Evolutionary conservation across 495 filamentous ascomycete species (phyloP).

Genomic region (Cryomyces minteri): DNA sequence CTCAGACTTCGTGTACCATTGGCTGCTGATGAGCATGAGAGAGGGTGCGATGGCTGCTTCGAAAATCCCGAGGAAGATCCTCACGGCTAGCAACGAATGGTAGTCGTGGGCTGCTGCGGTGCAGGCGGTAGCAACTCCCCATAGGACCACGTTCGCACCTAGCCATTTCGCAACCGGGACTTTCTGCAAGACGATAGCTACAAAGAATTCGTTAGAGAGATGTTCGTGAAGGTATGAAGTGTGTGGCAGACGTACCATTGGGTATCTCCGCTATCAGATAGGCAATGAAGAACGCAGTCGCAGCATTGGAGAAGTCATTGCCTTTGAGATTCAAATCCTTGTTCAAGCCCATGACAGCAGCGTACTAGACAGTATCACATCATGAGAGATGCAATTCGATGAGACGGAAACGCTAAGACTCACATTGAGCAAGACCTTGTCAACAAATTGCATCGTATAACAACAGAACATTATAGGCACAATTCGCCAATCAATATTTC

Average conservation of each 20-base stretch:
- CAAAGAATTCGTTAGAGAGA: background rate
- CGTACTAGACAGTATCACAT: slow-evolving; percentile 23
- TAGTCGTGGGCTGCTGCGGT: slow-evolving; percentile 36
- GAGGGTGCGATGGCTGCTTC: slow-evolving; percentile 45
- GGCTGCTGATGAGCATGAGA: slow-evolving; percentile 32
- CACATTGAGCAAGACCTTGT: slow-evolving; percentile 10
- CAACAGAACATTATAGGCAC: slow-evolving; percentile 13
- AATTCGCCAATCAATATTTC: slow-evolving; percentile 12
- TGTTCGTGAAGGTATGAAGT: background rate
- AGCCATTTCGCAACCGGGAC: slow-evolving; percentile 10
- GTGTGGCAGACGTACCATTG: slow-evolving; percentile 20
- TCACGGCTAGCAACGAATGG: slow-evolving; percentile 22
- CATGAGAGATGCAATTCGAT: background rate
- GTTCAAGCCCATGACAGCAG: slow-evolving; percentile 37
- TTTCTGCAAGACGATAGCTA: slow-evolving; percentile 13
- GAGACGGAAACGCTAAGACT: background rate
- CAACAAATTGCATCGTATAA: slow-evolving; percentile 12
- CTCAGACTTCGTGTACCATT: slow-evolving; percentile 47
- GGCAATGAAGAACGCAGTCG: slow-evolving; percentile 37
- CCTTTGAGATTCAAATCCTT: slow-evolving; percentile 28
- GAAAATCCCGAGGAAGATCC: slow-evolving; percentile 45
- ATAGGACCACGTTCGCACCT: slow-evolving; percentile 11
- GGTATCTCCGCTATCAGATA: slow-evolving; percentile 35
- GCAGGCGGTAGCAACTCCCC: slow-evolving; percentile 35
- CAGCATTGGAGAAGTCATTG: slow-evolving; percentile 35